Evolutionary conservation across 2,329 filamentous ascomycete genomes (phyloP), one percentile per base, ranked within the genome.

Genomic region (Penicillium italicum): DNA sequence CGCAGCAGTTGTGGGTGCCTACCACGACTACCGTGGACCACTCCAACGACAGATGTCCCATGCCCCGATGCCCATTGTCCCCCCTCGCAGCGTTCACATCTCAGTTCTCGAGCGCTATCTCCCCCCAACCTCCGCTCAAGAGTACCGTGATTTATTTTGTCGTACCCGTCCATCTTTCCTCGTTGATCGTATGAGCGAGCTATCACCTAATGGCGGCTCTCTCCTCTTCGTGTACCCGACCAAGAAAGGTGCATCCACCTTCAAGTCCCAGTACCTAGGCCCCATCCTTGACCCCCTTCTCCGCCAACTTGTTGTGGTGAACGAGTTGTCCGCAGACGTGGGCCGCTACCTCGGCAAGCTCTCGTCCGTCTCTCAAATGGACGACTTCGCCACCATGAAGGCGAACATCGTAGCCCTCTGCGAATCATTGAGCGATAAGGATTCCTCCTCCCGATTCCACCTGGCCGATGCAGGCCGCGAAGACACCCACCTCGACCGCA

Each of bases 31-130:
- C 58, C 76, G 77, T 6, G 75, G 79, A 18, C 69, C 79, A 4
- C 76, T 80, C 9, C 68, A 68, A 50, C 58, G 64, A 14, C 66
- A 68, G n/a, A 50, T 68, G 38, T 60, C 71, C n/a, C 76, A 79
- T 41, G 80, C 78, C 12, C 82, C 82, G 11, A 75, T 79, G 53
- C 82, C 83, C 2, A 78, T 85, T 41, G 84, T 85, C 1, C 80
- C 83, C 6, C 84, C 84, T 0, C 79, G 78, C 18, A 83, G 80
- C 47, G 82, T 86, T 58, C 79, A 86, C 52, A 74, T 86, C 38
- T 82, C 83, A 2, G 76, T 86, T 12, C 77, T 87, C 4, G 85
- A 87, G 70, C 80, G 85, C 36, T 87, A 85, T 67, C 83, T 87
- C n/a, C 85, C 85, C 18, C 84, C 85, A 2, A 79, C 82, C 0